phyloP scores from a whole-genome alignment of 441 rosid genomes.

The Arabidopsis hybrid region DNA sequence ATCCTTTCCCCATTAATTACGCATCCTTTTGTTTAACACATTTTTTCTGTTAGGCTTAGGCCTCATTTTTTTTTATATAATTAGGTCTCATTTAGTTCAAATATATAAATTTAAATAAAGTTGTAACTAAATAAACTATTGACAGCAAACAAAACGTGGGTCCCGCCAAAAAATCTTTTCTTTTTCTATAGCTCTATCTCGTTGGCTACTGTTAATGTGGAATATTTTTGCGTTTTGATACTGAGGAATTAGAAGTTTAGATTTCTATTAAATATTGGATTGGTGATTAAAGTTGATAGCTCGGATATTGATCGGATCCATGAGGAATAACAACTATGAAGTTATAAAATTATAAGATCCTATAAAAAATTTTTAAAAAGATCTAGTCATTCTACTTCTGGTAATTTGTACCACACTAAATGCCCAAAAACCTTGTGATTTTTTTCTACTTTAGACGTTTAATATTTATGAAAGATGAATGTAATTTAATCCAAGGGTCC shows the following conservation, averaged over 20 bases:
- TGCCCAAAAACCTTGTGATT: not conserved
- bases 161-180: slow-evolving; percentile 12
- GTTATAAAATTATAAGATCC: not conserved
- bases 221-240: slow-evolving; percentile 16
- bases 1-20: slow-evolving; percentile 28
- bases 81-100: slow-evolving; percentile 2
- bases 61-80: not conserved
- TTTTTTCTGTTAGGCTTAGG: slow-evolving; percentile 1
- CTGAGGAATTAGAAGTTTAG: not conserved
- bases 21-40: slow-evolving; percentile 17
- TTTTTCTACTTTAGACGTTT: not conserved
- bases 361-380: too few species aligned
- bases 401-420: slow-evolving; percentile 1
- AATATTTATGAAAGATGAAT: not conserved
- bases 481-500: not conserved
- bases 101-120: slow-evolving; percentile 22
- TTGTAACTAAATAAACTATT: not conserved
- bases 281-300: not conserved
- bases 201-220: slow-evolving; percentile 16
- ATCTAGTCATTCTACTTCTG: not conserved
- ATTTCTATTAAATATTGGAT: not conserved
- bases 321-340: not conserved
- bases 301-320: not conserved
- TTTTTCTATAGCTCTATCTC: slow-evolving; percentile 14
- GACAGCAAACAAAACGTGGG: slow-evolving; percentile 40